Conservation (phyloP, 257 asterid genomes). For the Solanum pennellii region DNA sequence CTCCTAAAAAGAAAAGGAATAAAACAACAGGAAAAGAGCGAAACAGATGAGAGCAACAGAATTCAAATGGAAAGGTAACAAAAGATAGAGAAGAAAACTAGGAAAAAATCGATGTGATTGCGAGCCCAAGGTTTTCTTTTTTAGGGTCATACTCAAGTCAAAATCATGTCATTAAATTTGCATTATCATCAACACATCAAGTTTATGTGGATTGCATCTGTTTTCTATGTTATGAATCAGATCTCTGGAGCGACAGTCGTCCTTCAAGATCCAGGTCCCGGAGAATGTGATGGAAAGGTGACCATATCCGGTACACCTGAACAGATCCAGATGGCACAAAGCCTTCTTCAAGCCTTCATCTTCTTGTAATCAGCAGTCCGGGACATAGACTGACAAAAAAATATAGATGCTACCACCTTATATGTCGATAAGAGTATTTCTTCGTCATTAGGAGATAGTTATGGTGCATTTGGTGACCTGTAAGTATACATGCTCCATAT, state of each 20-base stretch:
- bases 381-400: not conserved
- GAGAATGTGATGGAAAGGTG: conserved; percentile 36
- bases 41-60: not conserved
- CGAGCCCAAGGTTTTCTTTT: not conserved
- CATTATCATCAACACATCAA: not conserved
- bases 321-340: conserved; percentile 31
- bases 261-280: conserved; percentile 27
- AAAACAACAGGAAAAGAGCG: not conserved
- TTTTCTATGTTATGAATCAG: conserved; percentile 9
- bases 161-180: not conserved
- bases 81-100: not conserved
- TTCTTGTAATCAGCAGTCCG: not conserved
- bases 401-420: not conserved
- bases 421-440: not conserved
- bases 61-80: not conserved
- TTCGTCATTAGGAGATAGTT: not conserved
- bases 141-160: not conserved
- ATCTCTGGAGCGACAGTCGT: conserved; percentile 38
- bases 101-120: not conserved
- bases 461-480: not conserved
- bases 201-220: not conserved
- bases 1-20: not conserved
- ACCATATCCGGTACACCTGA: conserved; percentile 34
- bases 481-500: not conserved
- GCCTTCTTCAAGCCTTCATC: conserved; percentile 44